Conservation (phyloP, 2,329 filamentous ascomycete species). For the Aspergillus thermomutatus region DNA sequence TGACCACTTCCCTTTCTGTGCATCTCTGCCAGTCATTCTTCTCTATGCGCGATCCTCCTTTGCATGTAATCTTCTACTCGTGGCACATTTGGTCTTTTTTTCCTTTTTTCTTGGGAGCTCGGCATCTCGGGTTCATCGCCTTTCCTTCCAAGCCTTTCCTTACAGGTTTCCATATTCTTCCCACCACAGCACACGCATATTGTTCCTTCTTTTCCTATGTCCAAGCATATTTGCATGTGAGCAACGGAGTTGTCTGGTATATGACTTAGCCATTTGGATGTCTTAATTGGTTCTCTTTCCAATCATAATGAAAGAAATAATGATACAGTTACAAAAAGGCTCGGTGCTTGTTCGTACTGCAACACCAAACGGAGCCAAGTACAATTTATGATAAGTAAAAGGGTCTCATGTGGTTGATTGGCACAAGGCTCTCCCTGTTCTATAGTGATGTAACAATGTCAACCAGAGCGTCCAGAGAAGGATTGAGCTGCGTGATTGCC, state of each 20-base stretch:
- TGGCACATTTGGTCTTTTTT: background rate
- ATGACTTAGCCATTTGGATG: background rate
- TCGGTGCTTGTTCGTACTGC: background rate
- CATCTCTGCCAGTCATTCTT: background rate
- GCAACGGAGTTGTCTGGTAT: slow-evolving; percentile 6
- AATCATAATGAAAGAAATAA: background rate
- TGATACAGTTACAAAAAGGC: slow-evolving; percentile 2
- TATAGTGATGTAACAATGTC: background rate
- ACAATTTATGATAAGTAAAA: background rate
- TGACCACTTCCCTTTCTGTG: background rate
- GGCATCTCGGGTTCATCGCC: background rate
- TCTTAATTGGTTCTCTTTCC: background rate
- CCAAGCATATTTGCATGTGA: slow-evolving; percentile 4
- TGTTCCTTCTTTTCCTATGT: background rate
- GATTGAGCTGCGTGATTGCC: background rate
- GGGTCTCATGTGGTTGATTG: background rate
- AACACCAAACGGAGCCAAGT: background rate
- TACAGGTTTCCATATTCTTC: background rate
- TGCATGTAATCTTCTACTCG: background rate
- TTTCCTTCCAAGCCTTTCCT: background rate
- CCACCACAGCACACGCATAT: background rate
- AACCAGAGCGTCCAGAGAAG: too few relatives aligned
- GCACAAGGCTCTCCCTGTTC: background rate
- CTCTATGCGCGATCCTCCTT: background rate
- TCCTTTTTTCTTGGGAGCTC: too few relatives aligned